Conservation (phyloP, 1,284 basidiomycete genomes). For the Ceratobasidium sp. region DNA sequence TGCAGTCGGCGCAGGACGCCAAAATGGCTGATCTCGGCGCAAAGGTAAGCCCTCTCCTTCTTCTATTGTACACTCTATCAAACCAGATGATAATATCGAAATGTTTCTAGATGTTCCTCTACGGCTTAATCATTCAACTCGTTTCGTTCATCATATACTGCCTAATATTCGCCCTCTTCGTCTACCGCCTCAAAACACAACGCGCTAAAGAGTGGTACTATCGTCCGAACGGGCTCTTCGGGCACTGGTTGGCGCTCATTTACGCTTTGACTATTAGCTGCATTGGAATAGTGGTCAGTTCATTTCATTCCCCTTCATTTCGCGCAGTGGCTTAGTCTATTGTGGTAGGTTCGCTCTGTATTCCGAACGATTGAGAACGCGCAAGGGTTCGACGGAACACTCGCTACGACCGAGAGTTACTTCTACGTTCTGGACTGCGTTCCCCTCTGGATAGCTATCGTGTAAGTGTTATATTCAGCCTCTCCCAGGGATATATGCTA, state of each 20-base stretch:
- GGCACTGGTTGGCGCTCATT: slow-evolving; percentile 9
- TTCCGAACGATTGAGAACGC: slow-evolving; percentile 33
- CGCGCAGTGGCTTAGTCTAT: neutral
- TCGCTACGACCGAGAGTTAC: slow-evolving; percentile 33
- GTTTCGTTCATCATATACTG: slow-evolving; percentile 1
- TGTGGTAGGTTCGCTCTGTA: slow-evolving; percentile 30
- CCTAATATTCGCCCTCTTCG: neutral
- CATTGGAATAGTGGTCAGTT: slow-evolving; percentile 17
- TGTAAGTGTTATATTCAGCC: slow-evolving; percentile 46
- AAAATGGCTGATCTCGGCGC: slow-evolving; percentile 51
- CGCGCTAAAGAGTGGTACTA: neutral
- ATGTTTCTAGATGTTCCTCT: slow-evolving; percentile 26
- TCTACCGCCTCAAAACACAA: slow-evolving; percentile 22
- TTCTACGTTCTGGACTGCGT: slow-evolving; percentile 42
- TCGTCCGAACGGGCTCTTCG: slow-evolving; percentile 53
- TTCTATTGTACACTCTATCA: too few relatives aligned
- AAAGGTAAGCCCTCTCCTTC: slow-evolving; percentile 30
- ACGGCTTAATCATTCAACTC: slow-evolving; percentile 9
- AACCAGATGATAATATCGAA: too few relatives aligned
- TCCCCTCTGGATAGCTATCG: slow-evolving; percentile 31
- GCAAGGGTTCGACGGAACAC: slow-evolving; percentile 32
- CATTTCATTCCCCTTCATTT: neutral
- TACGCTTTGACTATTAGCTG: slow-evolving; percentile 9
- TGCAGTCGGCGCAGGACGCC: slow-evolving; percentile 47
- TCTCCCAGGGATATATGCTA: too few relatives aligned